phyloP scores from a whole-genome alignment of 352 stramenopile species.

The Lagenidium sp. region DNA sequence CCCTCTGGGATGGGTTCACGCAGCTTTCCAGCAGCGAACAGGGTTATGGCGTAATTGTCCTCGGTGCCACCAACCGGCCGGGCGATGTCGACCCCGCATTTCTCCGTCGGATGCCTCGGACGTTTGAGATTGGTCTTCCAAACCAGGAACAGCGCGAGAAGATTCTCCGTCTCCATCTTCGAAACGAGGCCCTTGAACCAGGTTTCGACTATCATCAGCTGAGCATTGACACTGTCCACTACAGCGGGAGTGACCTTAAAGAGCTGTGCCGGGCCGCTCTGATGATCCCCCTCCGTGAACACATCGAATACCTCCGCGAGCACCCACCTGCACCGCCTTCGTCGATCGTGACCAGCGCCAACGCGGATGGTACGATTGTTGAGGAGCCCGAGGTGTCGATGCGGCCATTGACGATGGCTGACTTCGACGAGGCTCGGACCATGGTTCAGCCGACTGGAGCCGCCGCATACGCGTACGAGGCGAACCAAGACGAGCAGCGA shows the following conservation, averaged over 20 bases:
- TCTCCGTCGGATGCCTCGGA: slow-evolving; percentile 92
- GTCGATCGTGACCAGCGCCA: slow-evolving; percentile 8
- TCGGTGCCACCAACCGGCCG: slow-evolving; percentile 95
- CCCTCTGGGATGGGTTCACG: slow-evolving; percentile 96
- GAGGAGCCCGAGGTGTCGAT: slow-evolving; percentile 28
- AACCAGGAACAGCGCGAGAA: slow-evolving; percentile 81
- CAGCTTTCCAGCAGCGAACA: slow-evolving; percentile 58
- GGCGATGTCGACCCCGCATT: slow-evolving; percentile 92
- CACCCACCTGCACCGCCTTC: slow-evolving; percentile 22
- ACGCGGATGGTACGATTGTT: slow-evolving; percentile 15
- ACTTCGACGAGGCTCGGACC: slow-evolving; percentile 81
- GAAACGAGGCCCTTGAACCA: slow-evolving; percentile 70
- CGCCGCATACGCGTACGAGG: slow-evolving; percentile 74
- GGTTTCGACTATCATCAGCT: slow-evolving; percentile 80
- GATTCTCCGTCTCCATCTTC: slow-evolving; percentile 91
- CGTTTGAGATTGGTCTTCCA: slow-evolving; percentile 94
- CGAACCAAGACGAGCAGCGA: slow-evolving; percentile 34
- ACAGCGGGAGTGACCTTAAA: slow-evolving; percentile 95
- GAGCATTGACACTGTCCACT: slow-evolving; percentile 84
- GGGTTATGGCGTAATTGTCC: slow-evolving; percentile 91
- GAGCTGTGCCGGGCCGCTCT: slow-evolving; percentile 80
- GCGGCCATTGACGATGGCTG: slow-evolving; percentile 61
- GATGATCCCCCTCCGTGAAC: slow-evolving; percentile 82
- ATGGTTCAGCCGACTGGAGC: slow-evolving; percentile 83
- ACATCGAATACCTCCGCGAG: slow-evolving; percentile 57